Conservation (phyloP, 2,329 filamentous ascomycete genomes). For the Monosporascus sp. region DNA sequence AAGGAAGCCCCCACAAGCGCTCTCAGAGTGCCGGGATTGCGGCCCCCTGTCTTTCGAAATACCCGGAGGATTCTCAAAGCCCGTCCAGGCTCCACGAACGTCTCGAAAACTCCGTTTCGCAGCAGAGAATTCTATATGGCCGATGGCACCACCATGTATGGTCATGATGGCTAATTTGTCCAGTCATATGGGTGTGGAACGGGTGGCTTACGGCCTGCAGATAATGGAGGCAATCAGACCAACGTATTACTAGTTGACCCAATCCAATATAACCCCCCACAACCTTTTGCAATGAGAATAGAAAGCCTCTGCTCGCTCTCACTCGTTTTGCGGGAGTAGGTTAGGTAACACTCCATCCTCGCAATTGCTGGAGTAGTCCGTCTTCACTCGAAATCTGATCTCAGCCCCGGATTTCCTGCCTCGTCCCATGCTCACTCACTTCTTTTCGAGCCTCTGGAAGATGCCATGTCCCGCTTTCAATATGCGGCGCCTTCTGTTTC, state of each 20-base stretch:
- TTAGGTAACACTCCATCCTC: no score
- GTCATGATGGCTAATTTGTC: not conserved
- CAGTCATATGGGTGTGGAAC: not conserved
- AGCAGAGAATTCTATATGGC: not conserved
- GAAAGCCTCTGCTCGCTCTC: not conserved
- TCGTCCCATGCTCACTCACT: not conserved
- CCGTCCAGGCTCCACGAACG: not conserved
- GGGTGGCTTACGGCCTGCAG: not conserved
- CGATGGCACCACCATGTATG: not conserved
- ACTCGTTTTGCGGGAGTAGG: not conserved
- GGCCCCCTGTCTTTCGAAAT: not conserved
- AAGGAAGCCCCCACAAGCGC: not conserved
- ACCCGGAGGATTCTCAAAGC: not conserved
- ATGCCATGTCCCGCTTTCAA: not conserved
- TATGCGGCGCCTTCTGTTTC: not conserved
- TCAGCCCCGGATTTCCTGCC: not conserved
- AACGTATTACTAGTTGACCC: not conserved
- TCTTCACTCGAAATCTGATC: not conserved
- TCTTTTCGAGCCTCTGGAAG: not conserved
- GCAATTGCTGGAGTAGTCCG: not conserved
- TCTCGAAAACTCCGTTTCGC: not conserved
- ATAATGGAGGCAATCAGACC: not conserved
- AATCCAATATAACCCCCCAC: not conserved
- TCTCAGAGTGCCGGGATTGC: not conserved
- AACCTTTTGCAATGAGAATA: not conserved